Percentiles rank a stretch among this genome's conserved stretches.
These are phyloP conservation scores for Podaxis mareebaensis DNA, from an alignment of 768 basidiomycete genomes.

Conservation along the genomic window DNA sequence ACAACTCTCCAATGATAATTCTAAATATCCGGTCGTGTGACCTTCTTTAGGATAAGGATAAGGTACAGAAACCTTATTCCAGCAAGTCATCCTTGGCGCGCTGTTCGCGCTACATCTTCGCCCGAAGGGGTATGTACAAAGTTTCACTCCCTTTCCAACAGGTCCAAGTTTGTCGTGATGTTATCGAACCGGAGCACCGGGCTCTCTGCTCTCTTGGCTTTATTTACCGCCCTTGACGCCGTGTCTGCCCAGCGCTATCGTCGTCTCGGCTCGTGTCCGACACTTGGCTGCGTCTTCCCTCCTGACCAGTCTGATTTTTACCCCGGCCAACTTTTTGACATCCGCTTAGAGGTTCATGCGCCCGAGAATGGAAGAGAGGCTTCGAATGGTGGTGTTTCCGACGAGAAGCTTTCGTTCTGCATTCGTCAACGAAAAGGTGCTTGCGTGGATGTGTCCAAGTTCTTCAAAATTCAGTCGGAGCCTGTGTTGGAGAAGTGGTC, in stretches of 20 bases:
- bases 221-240: constrained; percentile 17
- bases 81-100: background rate
- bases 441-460: constrained; percentile 35
- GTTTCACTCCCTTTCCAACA: background rate
- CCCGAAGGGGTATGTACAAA: background rate
- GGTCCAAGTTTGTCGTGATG: background rate
- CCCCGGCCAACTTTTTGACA: constrained; percentile 43
- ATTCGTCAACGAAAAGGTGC: constrained; percentile 33
- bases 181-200: background rate
- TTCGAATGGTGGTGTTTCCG: constrained; percentile 32
- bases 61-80: background rate
- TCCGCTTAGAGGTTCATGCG: constrained; percentile 43
- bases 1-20: background rate
- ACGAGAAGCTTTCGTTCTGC: constrained; percentile 41
- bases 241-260: constrained; percentile 39
- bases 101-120: background rate
- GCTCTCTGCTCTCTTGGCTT: constrained; percentile 19
- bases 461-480: constrained; percentile 33
- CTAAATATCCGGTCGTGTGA: background rate
- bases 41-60: background rate
- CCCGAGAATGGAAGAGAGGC: constrained; percentile 42
- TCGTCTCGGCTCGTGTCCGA: constrained; percentile 42
- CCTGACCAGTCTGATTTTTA: constrained; percentile 46
- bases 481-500: constrained; percentile 40
- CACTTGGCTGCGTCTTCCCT: constrained; percentile 42